Evolutionary conservation across 352 stramenopile genomes (phyloP), one percentile per base, ranked within the genome.

Genomic region (Phytophthora hibernalis): DNA sequence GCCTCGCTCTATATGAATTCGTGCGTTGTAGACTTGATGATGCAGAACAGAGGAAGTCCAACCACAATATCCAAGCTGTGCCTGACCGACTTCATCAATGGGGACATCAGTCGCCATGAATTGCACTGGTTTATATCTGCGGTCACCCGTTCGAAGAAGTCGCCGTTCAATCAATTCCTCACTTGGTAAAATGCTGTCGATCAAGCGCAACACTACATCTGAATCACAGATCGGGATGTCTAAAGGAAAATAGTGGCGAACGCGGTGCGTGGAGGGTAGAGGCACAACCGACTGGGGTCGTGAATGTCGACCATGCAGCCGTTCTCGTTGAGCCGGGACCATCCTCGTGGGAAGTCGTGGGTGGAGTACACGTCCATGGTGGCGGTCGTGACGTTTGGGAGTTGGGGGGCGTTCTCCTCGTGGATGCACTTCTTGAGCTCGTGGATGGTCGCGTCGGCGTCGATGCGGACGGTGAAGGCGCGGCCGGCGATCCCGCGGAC

Each of bases 361-460:
- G 37, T 43, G 9, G 37, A 43, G 37, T 43, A 43, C 37, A 43
- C 37, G 37, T 43, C 37, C 37, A 43, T 43, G 16, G 37, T 43
- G 13, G 37, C 5, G 37, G 37, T 15, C 15, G 37, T 43, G 37
- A 43, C 37, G 37, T 43, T 6, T 1, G 37, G 0, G 13, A 43
- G 37, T 21, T 43, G 37, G 16, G 37, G 37, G 16, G 9, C 13
- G 16, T 43, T 43, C 37, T 43, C 37, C 13, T 43, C 13, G 13
- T 43, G 12, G 13, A 43, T 43, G 3, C 5, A 13, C 3, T 43
- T 21, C 31, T 20, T 43, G 37, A 43, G 37, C 1, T 43, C 13
- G 37, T 43, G 37, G 37, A 43, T 43, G 37, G 37, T 12, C 13
- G 7, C 37, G 37, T 43, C 20, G 37, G 37, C 37, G 37, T 43